phyloP scores from a whole-genome alignment of 257 asterid genomes.

The Solanum lycopersicoides region DNA sequence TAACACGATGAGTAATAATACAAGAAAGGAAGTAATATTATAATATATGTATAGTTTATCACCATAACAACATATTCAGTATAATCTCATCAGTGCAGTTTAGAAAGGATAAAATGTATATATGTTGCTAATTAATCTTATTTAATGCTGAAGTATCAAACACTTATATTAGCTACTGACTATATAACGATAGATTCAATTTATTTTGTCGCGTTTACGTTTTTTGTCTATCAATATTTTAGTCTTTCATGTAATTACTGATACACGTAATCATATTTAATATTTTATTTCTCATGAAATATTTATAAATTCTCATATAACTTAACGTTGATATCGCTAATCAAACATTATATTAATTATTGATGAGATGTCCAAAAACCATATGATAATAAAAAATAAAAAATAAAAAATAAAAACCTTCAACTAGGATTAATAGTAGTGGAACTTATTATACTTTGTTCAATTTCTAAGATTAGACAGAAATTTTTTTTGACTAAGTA shows the following conservation, averaged over 20 bases:
- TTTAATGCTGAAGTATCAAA: background rate
- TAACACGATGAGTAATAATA: background rate
- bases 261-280: background rate
- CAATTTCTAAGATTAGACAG: background rate
- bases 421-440: background rate
- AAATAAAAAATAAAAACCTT: background rate
- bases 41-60: background rate
- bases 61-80: background rate
- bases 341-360: background rate
- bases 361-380: background rate
- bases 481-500: background rate
- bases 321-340: background rate
- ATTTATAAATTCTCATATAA: background rate
- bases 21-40: background rate
- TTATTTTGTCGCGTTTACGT: background rate
- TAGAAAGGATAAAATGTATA: background rate
- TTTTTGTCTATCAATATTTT: background rate
- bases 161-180: background rate
- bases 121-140: background rate
- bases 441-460: background rate
- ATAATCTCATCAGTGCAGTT: background rate
- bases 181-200: background rate
- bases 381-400: background rate
- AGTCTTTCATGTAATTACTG: background rate
- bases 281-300: background rate